These are phyloP conservation scores for Mycena rosella DNA, from an alignment of 768 basidiomycete genomes.

Conservation along the genomic window DNA sequence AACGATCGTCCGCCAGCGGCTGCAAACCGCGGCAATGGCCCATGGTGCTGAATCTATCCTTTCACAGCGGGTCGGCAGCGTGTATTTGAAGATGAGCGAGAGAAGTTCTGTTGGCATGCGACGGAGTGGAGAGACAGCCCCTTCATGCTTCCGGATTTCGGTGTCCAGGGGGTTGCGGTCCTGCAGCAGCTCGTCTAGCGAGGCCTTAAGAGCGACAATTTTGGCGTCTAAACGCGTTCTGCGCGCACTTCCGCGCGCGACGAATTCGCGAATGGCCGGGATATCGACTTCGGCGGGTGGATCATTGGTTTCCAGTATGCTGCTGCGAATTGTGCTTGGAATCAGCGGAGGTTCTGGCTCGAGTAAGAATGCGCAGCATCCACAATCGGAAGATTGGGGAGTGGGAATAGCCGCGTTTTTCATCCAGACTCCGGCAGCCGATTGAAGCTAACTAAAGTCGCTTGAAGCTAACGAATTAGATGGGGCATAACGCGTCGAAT, in stretches of 20 bases:
- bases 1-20: slow-evolving; percentile 12
- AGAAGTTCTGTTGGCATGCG: slow-evolving; percentile 17
- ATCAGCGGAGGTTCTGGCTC: neutral
- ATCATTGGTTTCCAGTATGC: slow-evolving; percentile 15
- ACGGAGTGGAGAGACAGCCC: slow-evolving; percentile 10
- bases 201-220: neutral
- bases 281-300: neutral
- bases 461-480: no score
- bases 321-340: neutral
- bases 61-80: neutral
- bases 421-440: no score
- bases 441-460: no score
- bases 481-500: no score
- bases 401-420: no score
- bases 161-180: neutral
- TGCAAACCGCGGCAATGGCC: slow-evolving; percentile 8
- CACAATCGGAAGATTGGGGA: neutral
- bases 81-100: slow-evolving; percentile 6
- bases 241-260: slow-evolving; percentile 6
- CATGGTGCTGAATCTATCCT: neutral
- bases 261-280: slow-evolving; percentile 1
- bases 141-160: slow-evolving; percentile 13
- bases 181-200: neutral
- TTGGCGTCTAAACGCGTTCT: slow-evolving; percentile 4
- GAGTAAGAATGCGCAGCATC: neutral